These are phyloP conservation scores for Tetracladium marchalianum DNA, from an alignment of 495 filamentous ascomycete species.

Conservation along the genomic window DNA sequence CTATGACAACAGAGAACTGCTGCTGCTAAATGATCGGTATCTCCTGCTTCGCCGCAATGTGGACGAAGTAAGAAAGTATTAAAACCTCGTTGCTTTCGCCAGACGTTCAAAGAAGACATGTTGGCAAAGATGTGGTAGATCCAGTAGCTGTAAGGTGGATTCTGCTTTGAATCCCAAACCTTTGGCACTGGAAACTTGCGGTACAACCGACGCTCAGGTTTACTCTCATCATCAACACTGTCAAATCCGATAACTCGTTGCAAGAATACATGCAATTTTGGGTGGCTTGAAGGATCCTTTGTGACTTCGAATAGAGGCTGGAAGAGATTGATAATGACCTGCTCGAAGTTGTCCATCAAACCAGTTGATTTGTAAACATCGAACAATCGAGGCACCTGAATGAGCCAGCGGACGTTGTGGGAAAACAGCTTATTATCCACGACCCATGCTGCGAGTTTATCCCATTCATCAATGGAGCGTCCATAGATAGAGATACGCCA, in stretches of 20 bases:
- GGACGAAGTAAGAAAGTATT: conserved; percentile 91
- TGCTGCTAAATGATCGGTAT: conserved; percentile 90
- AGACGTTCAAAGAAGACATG: conserved; percentile 83
- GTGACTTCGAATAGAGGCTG: conserved; percentile 93
- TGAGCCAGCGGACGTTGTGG: conserved; percentile 93
- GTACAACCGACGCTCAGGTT: conserved; percentile 81
- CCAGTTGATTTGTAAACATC: conserved; percentile 87
- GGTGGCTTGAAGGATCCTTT: conserved; percentile 72
- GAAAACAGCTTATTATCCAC: conserved; percentile 97
- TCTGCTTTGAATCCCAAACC: conserved; percentile 83
- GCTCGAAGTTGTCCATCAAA: conserved; percentile 80
- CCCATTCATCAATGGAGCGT: conserved; percentile 86
- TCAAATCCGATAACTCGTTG: conserved; percentile 95
- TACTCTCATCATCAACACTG: conserved; percentile 97
- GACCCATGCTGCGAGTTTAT: conserved; percentile 97
- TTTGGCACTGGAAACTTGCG: conserved; percentile 87
- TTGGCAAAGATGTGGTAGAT: conserved; percentile 96
- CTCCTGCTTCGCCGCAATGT: conserved; percentile 94
- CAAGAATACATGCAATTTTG: conserved; percentile 88
- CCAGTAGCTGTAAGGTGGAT: conserved; percentile 98
- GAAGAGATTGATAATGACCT: conserved; percentile 87
- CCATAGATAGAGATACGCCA: conserved; percentile 98
- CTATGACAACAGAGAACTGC: conserved; percentile 92
- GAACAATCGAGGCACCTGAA: conserved; percentile 90
- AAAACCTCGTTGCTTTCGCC: conserved; percentile 84